Conservation (phyloP, 352 stramenopile species). For the Globisporangium paddicum region DNA sequence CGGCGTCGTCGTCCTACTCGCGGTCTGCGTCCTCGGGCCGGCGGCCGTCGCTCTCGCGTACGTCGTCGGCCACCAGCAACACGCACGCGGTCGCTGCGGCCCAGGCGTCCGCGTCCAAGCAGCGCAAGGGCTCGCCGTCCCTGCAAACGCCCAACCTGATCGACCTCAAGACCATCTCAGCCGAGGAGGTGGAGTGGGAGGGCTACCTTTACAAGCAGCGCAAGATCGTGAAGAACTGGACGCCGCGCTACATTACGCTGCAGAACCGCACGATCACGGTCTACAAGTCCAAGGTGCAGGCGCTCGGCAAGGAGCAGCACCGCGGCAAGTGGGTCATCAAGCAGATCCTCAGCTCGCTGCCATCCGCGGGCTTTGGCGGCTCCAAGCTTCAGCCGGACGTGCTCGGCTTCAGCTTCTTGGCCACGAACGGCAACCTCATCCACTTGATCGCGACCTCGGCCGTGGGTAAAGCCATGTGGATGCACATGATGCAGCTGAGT, state of each 20-base stretch:
- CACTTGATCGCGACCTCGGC: constrained; percentile 75
- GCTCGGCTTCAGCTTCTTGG: constrained; percentile 79
- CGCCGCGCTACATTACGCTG: constrained; percentile 81
- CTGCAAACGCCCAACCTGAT: constrained; percentile 76
- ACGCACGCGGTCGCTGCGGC: constrained; percentile 11
- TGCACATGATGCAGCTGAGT: constrained; percentile 75
- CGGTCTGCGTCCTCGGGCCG: constrained; percentile 19
- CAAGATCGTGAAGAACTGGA: constrained; percentile 89
- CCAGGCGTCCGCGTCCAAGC: constrained; percentile 5
- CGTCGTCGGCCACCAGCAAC: constrained; percentile 19
- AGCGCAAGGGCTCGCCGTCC: not conserved
- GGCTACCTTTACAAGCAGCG: constrained; percentile 88
- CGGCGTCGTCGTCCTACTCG: constrained; percentile 15
- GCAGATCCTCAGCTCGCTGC: constrained; percentile 72
- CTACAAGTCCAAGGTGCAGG: constrained; percentile 87
- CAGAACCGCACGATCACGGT: constrained; percentile 76
- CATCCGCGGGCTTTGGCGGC: constrained; percentile 72
- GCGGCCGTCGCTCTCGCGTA: constrained; percentile 33
- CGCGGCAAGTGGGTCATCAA: constrained; percentile 80
- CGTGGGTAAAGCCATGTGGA: constrained; percentile 81
- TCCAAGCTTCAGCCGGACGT: constrained; percentile 74
- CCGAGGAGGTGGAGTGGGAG: constrained; percentile 85
- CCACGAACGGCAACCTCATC: constrained; percentile 80
- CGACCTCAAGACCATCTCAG: constrained; percentile 84
- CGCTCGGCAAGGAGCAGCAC: constrained; percentile 72